Base-by-base conservation (phyloP, 2,329 filamentous ascomycete species). In the Arthrobotrys conoides region DNA sequence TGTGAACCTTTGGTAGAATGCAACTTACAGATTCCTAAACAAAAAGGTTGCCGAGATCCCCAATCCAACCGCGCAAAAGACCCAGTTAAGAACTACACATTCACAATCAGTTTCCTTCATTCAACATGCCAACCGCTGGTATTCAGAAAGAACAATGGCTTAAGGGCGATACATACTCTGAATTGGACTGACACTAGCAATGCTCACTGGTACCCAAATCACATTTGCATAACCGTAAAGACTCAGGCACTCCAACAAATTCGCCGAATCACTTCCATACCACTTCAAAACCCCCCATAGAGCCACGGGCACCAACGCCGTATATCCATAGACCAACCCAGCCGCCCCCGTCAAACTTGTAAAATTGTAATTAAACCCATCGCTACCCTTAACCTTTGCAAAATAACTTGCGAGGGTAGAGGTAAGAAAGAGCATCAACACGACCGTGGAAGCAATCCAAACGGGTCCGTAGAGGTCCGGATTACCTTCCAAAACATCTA, bases 361-460 rank as follows among this genome's bases (percentile, higher is more conserved):
- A 83, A 99, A 99, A 83, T 98, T 94, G 85, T 98, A 98, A 57
- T 91, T 90, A 84, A 97, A 97, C 73, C 92, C 90, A 22, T 89
- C 86, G 68, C 89, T 88, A 0, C 73, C 67, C 14, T 68, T 64
- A 51, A 89, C 89, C 24, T 88, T 88, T 27, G 92, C 90, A 63
- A 97, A 86, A 85, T 97, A 98, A 85, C 96, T 92, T 83, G 91
- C 96, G 81, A 99, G 97, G 0, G 96, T 98, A 12, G 96, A 96
- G 0, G 95, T 96, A 53, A 99, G 85, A 85, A 99, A 99, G 36
- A 99, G 86, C 77, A 99, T 98, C 80, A 99, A 89, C 12, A 99
- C 91, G 9, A 99, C 96, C 0, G 96, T 98, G 0, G 96, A 98
- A 9, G 96, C 96, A 86, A 99, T 98, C 96, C 96, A 99, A 84